Percentiles rank a stretch among this genome's conserved stretches.
Evolutionary conservation across 495 filamentous ascomycete species (phyloP).

Genomic region (Daldinia bambusicola): DNA sequence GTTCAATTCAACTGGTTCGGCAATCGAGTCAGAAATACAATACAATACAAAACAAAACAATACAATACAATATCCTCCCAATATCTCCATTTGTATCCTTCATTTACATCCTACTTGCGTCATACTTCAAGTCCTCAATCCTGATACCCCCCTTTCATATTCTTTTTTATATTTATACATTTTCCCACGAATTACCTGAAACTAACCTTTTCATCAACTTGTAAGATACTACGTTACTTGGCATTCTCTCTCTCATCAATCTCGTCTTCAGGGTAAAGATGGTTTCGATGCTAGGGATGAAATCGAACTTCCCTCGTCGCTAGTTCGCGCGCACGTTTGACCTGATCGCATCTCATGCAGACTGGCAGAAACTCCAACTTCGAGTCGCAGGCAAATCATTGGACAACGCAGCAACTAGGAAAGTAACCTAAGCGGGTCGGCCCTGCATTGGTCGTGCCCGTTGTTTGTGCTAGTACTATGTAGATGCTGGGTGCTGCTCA

Average conservation of each 20-base stretch:
- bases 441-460: slow-evolving; percentile 35
- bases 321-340: slow-evolving; percentile 29
- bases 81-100: slow-evolving; percentile 1
- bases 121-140: slow-evolving; percentile 1
- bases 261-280: slow-evolving; percentile 19
- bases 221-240: slow-evolving; percentile 27
- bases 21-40: background rate
- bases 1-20: background rate
- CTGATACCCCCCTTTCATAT: slow-evolving; percentile 14
- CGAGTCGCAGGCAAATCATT: slow-evolving; percentile 23
- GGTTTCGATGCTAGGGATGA: slow-evolving; percentile 32
- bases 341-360: slow-evolving; percentile 34
- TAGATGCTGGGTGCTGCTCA: background rate
- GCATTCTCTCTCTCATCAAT: slow-evolving; percentile 11
- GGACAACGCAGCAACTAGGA: slow-evolving; percentile 24
- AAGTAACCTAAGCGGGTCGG: slow-evolving; percentile 26
- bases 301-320: slow-evolving; percentile 15
- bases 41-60: too few species aligned
- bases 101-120: slow-evolving; percentile 18
- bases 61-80: too few species aligned
- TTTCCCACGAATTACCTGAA: slow-evolving; percentile 8
- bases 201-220: slow-evolving; percentile 22
- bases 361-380: slow-evolving; percentile 14
- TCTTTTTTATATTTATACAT: slow-evolving; percentile 13
- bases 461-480: slow-evolving; percentile 28